Base-by-base conservation (phyloP, 768 basidiomycete species). In the Gloeophyllum trabeum region DNA sequence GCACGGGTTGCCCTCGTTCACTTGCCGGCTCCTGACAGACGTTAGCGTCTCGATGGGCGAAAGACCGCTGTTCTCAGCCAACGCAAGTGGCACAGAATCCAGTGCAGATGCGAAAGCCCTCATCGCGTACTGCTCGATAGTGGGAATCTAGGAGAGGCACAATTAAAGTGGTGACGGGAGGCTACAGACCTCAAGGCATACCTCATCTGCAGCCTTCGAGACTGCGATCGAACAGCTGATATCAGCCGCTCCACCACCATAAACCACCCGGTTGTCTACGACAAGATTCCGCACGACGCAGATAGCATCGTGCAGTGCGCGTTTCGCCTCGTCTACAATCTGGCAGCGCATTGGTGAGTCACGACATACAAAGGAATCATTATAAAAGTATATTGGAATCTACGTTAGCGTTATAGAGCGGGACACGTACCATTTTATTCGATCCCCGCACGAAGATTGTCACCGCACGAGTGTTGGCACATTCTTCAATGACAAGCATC, bases 111-210 rank as follows among this genome's bases (percentile, higher is more conserved):
- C 75, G 59, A 98, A 99, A n/a, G 96, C 93, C 39, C 94, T 83
- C 93, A 99, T 97, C 2, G 96, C 96, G 56, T 99, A 99, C 69
- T 99, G 96, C 64, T 99, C 96, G 54, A 99, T 97, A 22, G 90
- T 75, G 1, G 96, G 83, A 50, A 96, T 94, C 88, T 92, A 47
- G 16, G 7, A 5, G 24, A 38, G 43, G 24, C 32, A 42, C 43
- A 40, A n/a, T 20, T 25, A 19, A 30, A n/a, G 40, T 16, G n/a
- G n/a, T n/a, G n/a, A n/a, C n/a, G n/a, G n/a, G n/a, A n/a, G n/a
- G n/a, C n/a, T n/a, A 32, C 35, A 45, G 24, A 25, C 35, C 12
- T 13, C n/a, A 13, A 18, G 20, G 52, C 65, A 16, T 37, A 87
- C 89, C 65, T 96, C 82, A 60, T 99, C 96, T 5, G 96, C 96